Conservation (phyloP, 305 asterid species). For the Fraxinus sp. region DNA sequence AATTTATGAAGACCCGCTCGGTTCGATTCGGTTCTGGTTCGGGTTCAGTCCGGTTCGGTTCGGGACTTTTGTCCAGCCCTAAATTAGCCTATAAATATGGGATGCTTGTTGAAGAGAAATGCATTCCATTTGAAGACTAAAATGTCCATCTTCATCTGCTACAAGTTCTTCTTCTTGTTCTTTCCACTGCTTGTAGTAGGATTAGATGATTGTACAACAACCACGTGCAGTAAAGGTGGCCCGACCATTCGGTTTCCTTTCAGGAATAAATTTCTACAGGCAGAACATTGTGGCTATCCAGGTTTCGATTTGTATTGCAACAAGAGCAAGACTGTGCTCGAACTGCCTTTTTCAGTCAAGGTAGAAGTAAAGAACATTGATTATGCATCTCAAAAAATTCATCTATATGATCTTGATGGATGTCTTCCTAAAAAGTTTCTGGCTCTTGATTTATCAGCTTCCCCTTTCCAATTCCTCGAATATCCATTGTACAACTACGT, state of each 20-base stretch:
- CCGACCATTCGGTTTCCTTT: slow-evolving; percentile 28
- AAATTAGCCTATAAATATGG: no score
- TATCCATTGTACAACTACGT: no score
- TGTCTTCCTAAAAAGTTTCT: slow-evolving; percentile 12
- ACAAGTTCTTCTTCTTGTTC: not conserved
- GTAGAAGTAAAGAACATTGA: slow-evolving; percentile 1
- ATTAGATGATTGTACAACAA: slow-evolving; percentile 15
- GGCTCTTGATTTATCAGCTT: not conserved
- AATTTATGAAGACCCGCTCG: no score
- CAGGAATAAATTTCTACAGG: slow-evolving; percentile 14
- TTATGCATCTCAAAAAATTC: slow-evolving; percentile 20
- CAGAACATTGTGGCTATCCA: slow-evolving; percentile 33
- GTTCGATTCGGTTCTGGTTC: no score
- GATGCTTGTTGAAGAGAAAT: no score
- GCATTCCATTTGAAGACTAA: not conserved
- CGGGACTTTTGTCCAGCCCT: no score
- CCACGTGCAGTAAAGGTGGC: slow-evolving; percentile 25
- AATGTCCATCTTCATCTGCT: not conserved
- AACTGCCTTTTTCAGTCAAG: slow-evolving; percentile 10
- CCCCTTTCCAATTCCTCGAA: not conserved
- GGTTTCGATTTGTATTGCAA: slow-evolving; percentile 38
- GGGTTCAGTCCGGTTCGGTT: no score
- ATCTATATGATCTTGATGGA: not conserved
- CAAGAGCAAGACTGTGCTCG: slow-evolving; percentile 17
- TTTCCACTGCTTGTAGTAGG: slow-evolving; percentile 14